Conservation (phyloP, 192 early-diverging fungal species). For the Pilobolus umbonatus region DNA sequence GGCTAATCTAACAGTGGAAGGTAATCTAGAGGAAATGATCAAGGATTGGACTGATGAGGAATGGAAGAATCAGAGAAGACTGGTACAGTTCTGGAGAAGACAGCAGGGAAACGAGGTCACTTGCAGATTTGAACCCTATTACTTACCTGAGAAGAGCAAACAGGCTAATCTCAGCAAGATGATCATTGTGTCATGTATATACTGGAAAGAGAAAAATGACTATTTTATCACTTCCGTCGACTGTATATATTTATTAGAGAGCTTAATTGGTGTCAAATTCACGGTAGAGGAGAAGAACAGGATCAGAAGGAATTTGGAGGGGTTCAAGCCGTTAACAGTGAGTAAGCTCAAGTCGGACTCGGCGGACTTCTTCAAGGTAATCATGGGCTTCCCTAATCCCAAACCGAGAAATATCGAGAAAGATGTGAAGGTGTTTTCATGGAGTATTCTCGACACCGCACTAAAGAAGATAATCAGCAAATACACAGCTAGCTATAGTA, state of each 20-base stretch:
- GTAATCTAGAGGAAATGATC: constrained; percentile 58
- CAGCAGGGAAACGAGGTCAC: constrained; percentile 60
- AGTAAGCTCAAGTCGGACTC: constrained; percentile 66
- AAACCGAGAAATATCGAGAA: constrained; percentile 84
- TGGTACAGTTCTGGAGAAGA: constrained; percentile 69
- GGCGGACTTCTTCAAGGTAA: constrained; percentile 65
- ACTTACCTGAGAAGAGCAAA: constrained; percentile 20
- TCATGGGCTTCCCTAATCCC: constrained; percentile 77
- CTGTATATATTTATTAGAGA: constrained; percentile 67
- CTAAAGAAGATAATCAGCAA: constrained; percentile 77
- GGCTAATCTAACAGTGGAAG: constrained; percentile 61
- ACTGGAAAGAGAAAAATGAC: constrained; percentile 66
- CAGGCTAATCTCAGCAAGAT: constrained; percentile 53
- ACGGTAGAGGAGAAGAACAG: constrained; percentile 82
- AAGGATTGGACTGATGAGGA: constrained; percentile 61
- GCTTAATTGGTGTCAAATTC: constrained; percentile 64
- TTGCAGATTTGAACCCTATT: constrained; percentile 58
- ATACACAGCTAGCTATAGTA: constrained; percentile 52
- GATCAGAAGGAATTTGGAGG: constrained; percentile 79
- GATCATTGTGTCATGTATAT: constrained; percentile 73
- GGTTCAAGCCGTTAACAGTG: constrained; percentile 71
- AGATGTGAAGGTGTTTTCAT: constrained; percentile 79
- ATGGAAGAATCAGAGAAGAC: constrained; percentile 50
- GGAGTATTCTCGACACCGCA: constrained; percentile 60
- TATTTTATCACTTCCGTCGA: constrained; percentile 75